phyloP scores from a whole-genome alignment of 768 basidiomycete genomes.

The Hypsizygus marmoreus region DNA sequence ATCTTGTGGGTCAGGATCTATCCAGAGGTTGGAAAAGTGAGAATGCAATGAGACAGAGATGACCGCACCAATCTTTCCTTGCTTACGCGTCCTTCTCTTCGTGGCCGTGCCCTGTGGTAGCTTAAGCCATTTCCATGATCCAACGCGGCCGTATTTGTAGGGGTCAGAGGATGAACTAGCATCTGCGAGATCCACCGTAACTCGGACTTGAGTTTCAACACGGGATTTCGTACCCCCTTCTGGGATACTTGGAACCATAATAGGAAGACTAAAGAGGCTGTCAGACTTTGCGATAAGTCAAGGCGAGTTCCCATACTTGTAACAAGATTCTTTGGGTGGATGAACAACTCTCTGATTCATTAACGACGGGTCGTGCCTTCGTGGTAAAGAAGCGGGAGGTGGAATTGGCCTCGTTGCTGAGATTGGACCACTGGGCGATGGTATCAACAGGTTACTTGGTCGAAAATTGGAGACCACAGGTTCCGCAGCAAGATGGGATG shows the following conservation, averaged over 20 bases:
- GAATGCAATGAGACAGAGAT: constrained; percentile 10
- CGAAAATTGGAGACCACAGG: constrained; percentile 29
- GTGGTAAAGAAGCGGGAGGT: constrained; percentile 61
- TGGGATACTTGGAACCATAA: constrained; percentile 84
- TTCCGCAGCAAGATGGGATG: constrained; percentile 20
- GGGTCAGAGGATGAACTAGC: constrained; percentile 63
- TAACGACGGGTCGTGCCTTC: constrained; percentile 52
- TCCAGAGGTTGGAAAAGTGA: constrained; percentile 19
- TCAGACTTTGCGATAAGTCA: constrained; percentile 13
- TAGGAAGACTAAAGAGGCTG: constrained; percentile 57
- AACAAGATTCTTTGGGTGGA: constrained; percentile 75
- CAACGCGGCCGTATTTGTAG: constrained; percentile 73
- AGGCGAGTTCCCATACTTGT: constrained; percentile 54
- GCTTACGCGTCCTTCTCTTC: constrained; percentile 82
- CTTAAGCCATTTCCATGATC: constrained; percentile 88
- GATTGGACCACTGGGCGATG: constrained; percentile 40
- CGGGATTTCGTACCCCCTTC: constrained; percentile 84
- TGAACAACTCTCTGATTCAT: constrained; percentile 62
- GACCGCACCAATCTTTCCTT: constrained; percentile 73
- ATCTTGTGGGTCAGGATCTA: constrained; percentile 70
- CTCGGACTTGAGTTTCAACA: constrained; percentile 93
- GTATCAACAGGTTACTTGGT: constrained; percentile 30
- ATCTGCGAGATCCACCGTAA: constrained; percentile 78
- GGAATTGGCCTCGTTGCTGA: constrained; percentile 65
- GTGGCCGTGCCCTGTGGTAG: constrained; percentile 82